These are phyloP conservation scores for Macrolepiota dolichaula DNA, from an alignment of 768 basidiomycete species.

Conservation along the genomic window DNA sequence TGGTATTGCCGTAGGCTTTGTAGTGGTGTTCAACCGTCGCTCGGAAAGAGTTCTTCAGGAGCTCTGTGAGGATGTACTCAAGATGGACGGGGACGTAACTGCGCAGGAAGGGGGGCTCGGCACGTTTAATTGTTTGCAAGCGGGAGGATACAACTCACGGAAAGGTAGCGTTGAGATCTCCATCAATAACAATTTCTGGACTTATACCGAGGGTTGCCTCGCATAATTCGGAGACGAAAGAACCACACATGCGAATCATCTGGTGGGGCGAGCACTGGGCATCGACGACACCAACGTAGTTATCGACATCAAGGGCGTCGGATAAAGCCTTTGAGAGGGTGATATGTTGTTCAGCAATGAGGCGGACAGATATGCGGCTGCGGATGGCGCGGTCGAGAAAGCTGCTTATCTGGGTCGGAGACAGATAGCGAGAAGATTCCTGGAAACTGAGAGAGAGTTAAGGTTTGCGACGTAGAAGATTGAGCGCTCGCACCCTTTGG, in stretches of 20 bases:
- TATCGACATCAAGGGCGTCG: conserved; percentile 30
- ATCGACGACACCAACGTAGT: conserved; percentile 72
- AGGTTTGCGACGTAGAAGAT: conserved; percentile 2
- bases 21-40: conserved; percentile 78
- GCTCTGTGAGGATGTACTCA: conserved; percentile 88
- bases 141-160: conserved; percentile 50
- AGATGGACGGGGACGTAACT: conserved; percentile 89
- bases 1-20: neutral
- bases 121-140: conserved; percentile 5
- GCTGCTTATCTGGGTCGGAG: conserved; percentile 69
- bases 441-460: conserved; percentile 58
- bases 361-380: conserved; percentile 81
- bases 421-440: conserved; percentile 82
- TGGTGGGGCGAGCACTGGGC: conserved; percentile 64
- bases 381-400: conserved; percentile 85
- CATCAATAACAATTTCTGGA: conserved; percentile 69
- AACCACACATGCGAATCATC: conserved; percentile 77
- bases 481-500: conserved; percentile 71
- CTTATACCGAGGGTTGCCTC: conserved; percentile 77
- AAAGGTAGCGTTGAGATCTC: conserved; percentile 67
- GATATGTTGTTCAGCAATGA: conserved; percentile 91
- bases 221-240: conserved; percentile 82
- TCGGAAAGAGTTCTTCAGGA: conserved; percentile 88
- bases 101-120: neutral
- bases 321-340: conserved; percentile 70